Conservation (phyloP, 768 basidiomycete species). For the Suillus lakei region DNA sequence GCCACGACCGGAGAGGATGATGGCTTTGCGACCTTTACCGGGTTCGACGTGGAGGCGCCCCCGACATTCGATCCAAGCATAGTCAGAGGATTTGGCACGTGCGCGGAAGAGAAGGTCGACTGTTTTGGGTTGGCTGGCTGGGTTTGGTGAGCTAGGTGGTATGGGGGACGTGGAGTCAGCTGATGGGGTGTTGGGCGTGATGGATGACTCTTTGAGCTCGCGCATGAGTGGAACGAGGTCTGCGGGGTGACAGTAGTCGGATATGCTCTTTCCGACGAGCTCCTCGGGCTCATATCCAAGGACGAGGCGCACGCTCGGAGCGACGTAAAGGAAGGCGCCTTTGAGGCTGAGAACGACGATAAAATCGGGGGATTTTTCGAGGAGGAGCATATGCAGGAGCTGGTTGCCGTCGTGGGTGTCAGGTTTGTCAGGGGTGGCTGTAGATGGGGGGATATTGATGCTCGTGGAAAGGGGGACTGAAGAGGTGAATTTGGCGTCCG, state of each 20-base stretch:
- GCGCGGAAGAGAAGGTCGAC: constrained; percentile 91
- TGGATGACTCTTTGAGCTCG: constrained; percentile 80
- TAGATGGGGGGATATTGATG: constrained; percentile 38
- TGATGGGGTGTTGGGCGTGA: constrained; percentile 16
- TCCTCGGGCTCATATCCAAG: constrained; percentile 89
- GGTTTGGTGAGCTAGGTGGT: constrained; percentile 5
- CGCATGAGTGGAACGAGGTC: constrained; percentile 92
- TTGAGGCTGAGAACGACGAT: constrained; percentile 92
- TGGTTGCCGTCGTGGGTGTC: constrained; percentile 45
- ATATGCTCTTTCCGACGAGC: constrained; percentile 76
- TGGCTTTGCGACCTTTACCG: constrained; percentile 92
- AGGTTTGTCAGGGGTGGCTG: constrained; percentile 19
- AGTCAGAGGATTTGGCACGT: constrained; percentile 58
- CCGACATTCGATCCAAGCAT: constrained; percentile 91
- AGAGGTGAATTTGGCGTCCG: constrained; percentile 50
- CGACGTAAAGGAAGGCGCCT: constrained; percentile 90
- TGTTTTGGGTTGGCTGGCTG: constrained; percentile 45
- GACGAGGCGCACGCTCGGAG: constrained; percentile 75
- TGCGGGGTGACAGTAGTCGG: constrained; percentile 85
- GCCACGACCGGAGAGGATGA: constrained; percentile 85
- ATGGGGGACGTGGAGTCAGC: constrained; percentile 4
- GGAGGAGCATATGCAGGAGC: constrained; percentile 60
- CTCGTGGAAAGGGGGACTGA: constrained; percentile 51
- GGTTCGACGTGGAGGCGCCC: constrained; percentile 91
- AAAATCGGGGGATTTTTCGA: constrained; percentile 75